phyloP scores from a whole-genome alignment of 345 rosid species.

The rapeseed (Brassica napus) region DNA sequence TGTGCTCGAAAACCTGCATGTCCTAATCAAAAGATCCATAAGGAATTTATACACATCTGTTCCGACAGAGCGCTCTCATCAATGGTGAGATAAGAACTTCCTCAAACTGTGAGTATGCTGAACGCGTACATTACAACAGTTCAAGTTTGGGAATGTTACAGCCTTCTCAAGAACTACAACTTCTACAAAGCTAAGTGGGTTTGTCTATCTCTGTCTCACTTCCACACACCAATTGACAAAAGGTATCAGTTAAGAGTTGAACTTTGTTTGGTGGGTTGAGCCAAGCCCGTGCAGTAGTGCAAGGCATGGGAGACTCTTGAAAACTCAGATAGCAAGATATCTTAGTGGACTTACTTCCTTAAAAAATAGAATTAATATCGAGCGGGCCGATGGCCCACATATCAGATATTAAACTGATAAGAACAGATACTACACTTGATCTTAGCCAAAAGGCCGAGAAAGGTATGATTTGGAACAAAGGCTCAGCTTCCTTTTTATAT shows the following conservation, averaged over 20 bases:
- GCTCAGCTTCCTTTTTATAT: not conserved
- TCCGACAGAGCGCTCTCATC: conserved; percentile 33
- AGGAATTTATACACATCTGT: conserved; percentile 6
- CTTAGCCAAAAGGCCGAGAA: conserved; percentile 79
- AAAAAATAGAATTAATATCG: conserved; percentile 40
- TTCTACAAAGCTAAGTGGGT: no score
- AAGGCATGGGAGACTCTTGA: not conserved
- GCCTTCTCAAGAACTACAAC: no score
- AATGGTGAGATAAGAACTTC: conserved; percentile 16
- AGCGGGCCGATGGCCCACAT: conserved; percentile 36
- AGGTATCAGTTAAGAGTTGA: no score
- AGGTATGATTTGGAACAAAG: conserved; percentile 39
- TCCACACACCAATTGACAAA: no score
- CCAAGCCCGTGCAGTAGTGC: not conserved
- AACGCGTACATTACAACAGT: conserved; percentile 7
- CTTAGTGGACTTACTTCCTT: not conserved
- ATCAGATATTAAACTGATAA: conserved; percentile 70
- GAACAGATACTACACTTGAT: conserved; percentile 69
- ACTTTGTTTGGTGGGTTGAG: not conserved
- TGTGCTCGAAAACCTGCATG: conserved; percentile 23
- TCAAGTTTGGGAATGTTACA: not conserved
- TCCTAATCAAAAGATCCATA: conserved; percentile 16
- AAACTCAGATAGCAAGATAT: not conserved
- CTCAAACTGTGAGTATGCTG: conserved; percentile 13
- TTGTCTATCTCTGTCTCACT: no score